Base-by-base conservation (phyloP, 1,284 basidiomycete species). In the Rhizoctonia solani region DNA sequence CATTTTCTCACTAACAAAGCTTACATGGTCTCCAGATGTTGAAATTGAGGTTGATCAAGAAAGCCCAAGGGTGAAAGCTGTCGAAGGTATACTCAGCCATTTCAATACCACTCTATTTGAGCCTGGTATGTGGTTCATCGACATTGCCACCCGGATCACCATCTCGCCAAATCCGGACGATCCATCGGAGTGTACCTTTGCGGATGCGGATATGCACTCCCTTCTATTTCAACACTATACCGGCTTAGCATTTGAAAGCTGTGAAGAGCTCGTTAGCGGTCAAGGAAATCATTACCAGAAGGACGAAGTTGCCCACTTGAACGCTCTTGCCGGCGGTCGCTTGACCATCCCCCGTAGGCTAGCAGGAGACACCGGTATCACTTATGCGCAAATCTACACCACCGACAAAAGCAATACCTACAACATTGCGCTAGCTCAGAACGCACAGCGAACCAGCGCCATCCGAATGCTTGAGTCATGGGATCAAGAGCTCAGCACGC, bases 331-430 rank as follows among this genome's bases (percentile, higher is more conserved):
- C 16, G 61, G 61, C 5, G 37, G 50, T 16, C 61, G 61, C 1
- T 39, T 52, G 9, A 23, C 30, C 9, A n/a, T 21, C 13, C 11
- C 27, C 1, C 34, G 21, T 1, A 6, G 41, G 41, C 5, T 5
- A 16, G 19, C 5, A n/a, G n/a, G 6, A 4, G 19, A 16, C 2
- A 21, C 6, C 13, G 61, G 61, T 8, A 11, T 53, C 1, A 19
- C 4, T 4, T 65, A 53, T 25, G 4, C 53, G 1, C 61, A 65
- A 37, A 23, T 65, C 27, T 65, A 65, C 29, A 30, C 21, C 25
- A 65, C n/a, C 47, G 49, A 53, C 3, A 65, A 65, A 25, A 53
- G 50, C 37, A 16, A 53, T 21, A 54, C 39, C n/a, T 59, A 59
- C 30, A 46, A 47, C 23, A 9, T 49, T 5, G 46, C 47, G 29